A percentile compares a stretch with the other conserved stretches of the same genome.
phyloP scores from a whole-genome alignment of 1,139 yeast genomes.

The Yamadazyma jaroonii region DNA sequence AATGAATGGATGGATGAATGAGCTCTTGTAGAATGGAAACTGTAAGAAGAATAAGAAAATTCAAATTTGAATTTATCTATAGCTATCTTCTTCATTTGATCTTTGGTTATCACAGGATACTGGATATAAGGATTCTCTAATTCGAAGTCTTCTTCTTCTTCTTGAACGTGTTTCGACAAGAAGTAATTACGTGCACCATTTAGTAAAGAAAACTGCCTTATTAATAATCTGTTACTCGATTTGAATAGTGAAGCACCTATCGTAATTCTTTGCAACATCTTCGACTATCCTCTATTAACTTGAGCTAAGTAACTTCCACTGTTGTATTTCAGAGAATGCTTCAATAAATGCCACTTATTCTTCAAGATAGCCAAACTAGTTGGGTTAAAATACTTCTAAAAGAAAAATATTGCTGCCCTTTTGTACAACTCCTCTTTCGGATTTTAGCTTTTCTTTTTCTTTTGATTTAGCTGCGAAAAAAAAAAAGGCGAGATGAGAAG shows the following conservation, averaged over 20 bases:
- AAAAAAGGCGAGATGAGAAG: constrained; percentile 1
- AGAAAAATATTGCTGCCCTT: neutral
- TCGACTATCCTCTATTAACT: neutral
- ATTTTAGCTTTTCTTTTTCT: neutral
- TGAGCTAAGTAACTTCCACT: neutral
- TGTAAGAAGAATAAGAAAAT: constrained; percentile 46
- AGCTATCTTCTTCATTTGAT: constrained; percentile 35
- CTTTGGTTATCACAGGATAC: constrained; percentile 41
- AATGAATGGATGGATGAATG: constrained; percentile 47
- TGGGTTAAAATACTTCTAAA: neutral
- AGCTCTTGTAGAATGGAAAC: constrained; percentile 42
- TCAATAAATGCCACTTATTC: too few relatives aligned
- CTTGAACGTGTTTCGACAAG: constrained; percentile 18
- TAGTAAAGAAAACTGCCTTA: constrained; percentile 14
- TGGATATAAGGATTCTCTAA: constrained; percentile 35
- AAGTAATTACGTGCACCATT: constrained; percentile 29
- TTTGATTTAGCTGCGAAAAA: neutral
- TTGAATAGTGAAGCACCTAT: neutral
- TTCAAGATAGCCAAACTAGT: neutral
- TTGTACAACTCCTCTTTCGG: constrained; percentile 3
- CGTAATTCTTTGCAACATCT: neutral
- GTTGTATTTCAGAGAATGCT: too few relatives aligned
- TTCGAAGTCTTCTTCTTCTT: constrained; percentile 19
- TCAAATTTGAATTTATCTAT: constrained; percentile 45
- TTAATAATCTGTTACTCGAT: neutral